Base-by-base conservation (phyloP, 208 protist genomes). In the Leishmania mexicana region DNA sequence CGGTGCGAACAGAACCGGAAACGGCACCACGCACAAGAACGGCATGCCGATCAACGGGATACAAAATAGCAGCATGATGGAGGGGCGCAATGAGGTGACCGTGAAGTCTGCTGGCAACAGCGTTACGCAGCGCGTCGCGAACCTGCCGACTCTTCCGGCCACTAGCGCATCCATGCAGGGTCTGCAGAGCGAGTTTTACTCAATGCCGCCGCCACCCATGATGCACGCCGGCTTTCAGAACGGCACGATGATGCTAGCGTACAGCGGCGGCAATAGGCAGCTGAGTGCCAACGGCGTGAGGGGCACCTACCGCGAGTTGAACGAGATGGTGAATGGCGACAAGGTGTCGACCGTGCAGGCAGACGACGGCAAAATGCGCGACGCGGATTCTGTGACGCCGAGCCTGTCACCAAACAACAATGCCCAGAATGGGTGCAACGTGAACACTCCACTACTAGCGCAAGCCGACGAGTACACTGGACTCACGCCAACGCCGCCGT, bases 401-500 rank as follows among this genome's bases (percentile, higher is more conserved):
- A 72, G 47, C 51, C 1, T 80, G 58, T 72, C 31, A 47, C 45
- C 62, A 8, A 31, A 19, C 28, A 51, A 28, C 75, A 51, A 75
- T 35, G 74, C 11, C 21, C 76, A 80, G 53, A 83, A 81, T 73
- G 62, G 64, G n/a, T 84, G 71, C 80, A 40, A 80, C 68, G 77
- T 84, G 51, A 87, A 83, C 51, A 87, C 80, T 0, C 80, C 76
- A 4, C 64, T 76, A 40, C 17, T 86, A 68, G 58, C 5, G 47
- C 24, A n/a, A 6, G 35, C 54, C 38, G 57, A 80, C 21, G 79
- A 87, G 58, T 73, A 62, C 71, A 74, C 75, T 3, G 81, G 78
- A 2, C 78, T 85, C 38, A 82, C 78, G 11, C 81, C 84, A 3
- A 73, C 84, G 64, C 77, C 76, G 70, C 78, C 79, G 54, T 80